These are phyloP conservation scores for Tetradesmus obliquus DNA, from an alignment of 139 green algal genomes.

Conservation along the genomic window DNA sequence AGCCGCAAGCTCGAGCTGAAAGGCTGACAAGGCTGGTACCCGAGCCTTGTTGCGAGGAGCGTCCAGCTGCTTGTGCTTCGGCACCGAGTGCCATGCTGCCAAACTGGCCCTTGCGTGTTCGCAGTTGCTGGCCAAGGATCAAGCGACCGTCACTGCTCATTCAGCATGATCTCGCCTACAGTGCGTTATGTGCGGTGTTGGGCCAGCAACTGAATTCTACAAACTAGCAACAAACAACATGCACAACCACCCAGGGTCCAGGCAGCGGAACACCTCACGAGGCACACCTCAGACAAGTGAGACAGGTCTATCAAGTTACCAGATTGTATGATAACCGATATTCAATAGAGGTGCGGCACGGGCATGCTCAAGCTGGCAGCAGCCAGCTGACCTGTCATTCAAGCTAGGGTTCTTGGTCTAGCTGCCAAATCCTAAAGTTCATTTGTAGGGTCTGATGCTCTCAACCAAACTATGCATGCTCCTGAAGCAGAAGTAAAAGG, in stretches of 20 bases:
- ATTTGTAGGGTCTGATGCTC: too few species aligned
- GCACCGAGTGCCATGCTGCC: neutral
- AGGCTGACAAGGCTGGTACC: neutral
- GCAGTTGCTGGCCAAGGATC: neutral
- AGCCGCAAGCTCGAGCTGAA: neutral
- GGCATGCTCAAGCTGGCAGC: too few species aligned
- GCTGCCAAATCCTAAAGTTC: too few species aligned
- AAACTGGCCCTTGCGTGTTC: neutral
- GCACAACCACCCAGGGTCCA: neutral
- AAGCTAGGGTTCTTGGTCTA: too few species aligned
- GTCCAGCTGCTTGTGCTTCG: neutral
- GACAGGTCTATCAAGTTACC: neutral
- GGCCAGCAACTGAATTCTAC: neutral
- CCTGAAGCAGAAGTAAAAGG: too few species aligned
- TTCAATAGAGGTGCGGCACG: too few species aligned
- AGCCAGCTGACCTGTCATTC: too few species aligned
- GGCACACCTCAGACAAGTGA: neutral
- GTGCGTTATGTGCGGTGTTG: neutral
- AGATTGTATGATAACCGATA: too few species aligned
- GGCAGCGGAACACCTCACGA: neutral
- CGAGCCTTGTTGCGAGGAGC: neutral
- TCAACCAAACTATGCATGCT: too few species aligned
- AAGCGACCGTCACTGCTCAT: neutral
- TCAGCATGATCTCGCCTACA: neutral
- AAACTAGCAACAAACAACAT: neutral